Evolutionary conservation across 495 filamentous ascomycete genomes (phyloP), one percentile per base, ranked within the genome.

Genomic region (Hypoxylon subgilvum): DNA sequence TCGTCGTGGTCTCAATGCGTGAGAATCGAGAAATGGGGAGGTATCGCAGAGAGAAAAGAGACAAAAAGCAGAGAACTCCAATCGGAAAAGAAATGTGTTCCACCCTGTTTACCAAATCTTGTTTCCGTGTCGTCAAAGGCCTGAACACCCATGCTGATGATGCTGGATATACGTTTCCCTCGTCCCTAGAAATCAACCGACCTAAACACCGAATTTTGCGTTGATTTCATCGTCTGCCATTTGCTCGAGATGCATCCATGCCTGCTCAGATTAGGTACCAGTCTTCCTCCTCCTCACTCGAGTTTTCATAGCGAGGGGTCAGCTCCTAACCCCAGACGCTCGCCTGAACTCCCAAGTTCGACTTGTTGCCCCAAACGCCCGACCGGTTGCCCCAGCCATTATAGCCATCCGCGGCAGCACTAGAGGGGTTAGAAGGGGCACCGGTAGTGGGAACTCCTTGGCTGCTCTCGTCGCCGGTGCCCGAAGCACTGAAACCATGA

Each of bases 361-460:
- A 83, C 74, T 88, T 90, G 49, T 78, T 85, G 34, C 88, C 87
- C 88, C 89, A 91, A 51, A 89, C 88, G 22, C 84, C 87, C 32
- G 84, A 82, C 54, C 86, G 80, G 60, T 77, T 84, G 49, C 88
- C 85, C 89, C 89, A 92, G 56, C 88, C 88, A 10, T 76, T 75
- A 41, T 73, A 73, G n/a, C 73, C 74, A 17, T 75, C 72, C 14
- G 74, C 65, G 5, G 73, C 57, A 6, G 71, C 71, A 16, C 74
- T 72, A 16, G 71, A 62, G 1, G 76, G 70, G 63, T 74, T 78
- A 21, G 67, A 74, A 17, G 62, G 46, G 30, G 63, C 68, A n/a
- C 63, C 73, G n/a, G 65, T 70, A 7, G 72, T 61, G 14, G 65
- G 44, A n/a, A 55, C 47, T 25, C 56, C 63, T 16, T 67, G 57